Conservation (phyloP, 169 alveolate species). For the Plasmodium adleri region DNA sequence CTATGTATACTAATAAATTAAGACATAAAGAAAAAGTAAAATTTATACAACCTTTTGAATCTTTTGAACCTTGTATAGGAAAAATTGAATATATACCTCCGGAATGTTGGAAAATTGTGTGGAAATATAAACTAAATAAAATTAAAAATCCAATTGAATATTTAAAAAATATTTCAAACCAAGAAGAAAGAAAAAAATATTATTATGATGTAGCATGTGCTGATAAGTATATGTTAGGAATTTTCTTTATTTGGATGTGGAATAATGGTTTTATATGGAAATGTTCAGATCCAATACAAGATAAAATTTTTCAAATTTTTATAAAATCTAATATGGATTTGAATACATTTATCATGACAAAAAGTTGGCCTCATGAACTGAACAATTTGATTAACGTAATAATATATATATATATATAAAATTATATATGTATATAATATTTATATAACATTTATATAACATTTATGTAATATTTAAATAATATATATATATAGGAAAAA, state of each 20-base stretch:
- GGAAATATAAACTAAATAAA: conserved; percentile 71
- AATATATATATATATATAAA: background rate
- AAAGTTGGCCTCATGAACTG: conserved; percentile 52
- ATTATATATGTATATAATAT: background rate
- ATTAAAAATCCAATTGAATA: conserved; percentile 29
- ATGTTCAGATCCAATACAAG: conserved; percentile 85
- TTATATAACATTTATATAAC: background rate
- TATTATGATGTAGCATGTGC: conserved; percentile 86
- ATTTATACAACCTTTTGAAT: conserved; percentile 76
- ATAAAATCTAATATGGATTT: conserved; percentile 46
- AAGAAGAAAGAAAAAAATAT: conserved; percentile 76
- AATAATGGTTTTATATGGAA: conserved; percentile 87
- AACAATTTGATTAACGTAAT: conserved; percentile 39
- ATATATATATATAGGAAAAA: no score
- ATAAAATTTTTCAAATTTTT: conserved; percentile 60
- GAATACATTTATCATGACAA: conserved; percentile 35
- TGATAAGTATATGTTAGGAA: conserved; percentile 76
- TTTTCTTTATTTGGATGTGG: conserved; percentile 86
- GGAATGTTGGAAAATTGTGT: conserved; percentile 85
- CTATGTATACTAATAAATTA: conserved; percentile 79
- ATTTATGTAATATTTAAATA: background rate
- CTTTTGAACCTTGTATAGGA: conserved; percentile 88
- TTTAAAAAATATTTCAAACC: conserved; percentile 29
- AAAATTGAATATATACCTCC: conserved; percentile 90
- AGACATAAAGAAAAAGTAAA: conserved; percentile 77